Evolutionary conservation across 257 asterid species (phyloP).

Genomic region (Ilex aquifolium): DNA sequence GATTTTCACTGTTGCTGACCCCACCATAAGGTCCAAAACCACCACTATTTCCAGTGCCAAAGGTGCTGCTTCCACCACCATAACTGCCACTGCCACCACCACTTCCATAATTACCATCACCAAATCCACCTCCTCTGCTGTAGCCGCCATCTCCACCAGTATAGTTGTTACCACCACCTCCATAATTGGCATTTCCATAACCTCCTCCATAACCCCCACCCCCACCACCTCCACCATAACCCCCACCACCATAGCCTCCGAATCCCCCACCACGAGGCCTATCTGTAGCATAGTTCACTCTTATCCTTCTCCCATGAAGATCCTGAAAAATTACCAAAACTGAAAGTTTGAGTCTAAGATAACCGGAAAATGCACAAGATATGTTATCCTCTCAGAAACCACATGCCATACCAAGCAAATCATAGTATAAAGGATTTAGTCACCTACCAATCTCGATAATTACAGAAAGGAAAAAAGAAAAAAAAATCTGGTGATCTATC

Average conservation of each 20-base stretch:
- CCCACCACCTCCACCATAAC: slow-evolving; percentile 15
- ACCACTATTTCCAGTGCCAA: slow-evolving; percentile 11
- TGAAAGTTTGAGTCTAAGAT: background rate
- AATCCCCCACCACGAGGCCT: slow-evolving; percentile 39
- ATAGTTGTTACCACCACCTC: slow-evolving; percentile 8
- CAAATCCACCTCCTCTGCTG: slow-evolving; percentile 17
- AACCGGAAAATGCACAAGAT: too few relatives aligned
- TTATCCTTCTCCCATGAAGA: slow-evolving; percentile 44
- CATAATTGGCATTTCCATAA: slow-evolving; percentile 11
- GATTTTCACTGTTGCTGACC: too few relatives aligned
- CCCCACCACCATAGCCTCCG: slow-evolving; percentile 33
- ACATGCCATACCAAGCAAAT: too few relatives aligned
- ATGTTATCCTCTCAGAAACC: background rate
- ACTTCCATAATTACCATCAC: slow-evolving; percentile 10
- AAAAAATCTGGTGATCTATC: background rate
- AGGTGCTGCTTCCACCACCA: too few relatives aligned
- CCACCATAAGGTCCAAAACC: slow-evolving; percentile 8
- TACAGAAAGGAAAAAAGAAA: background rate
- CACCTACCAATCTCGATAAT: too few relatives aligned
- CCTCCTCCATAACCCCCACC: slow-evolving; percentile 21
- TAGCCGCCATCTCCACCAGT: background rate
- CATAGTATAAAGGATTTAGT: too few relatives aligned
- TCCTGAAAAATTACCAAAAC: slow-evolving; percentile 24
- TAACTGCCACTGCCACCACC: slow-evolving; percentile 4
- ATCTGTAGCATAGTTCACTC: slow-evolving; percentile 55